A percentile compares a stretch with the other conserved stretches of the same genome.
These are phyloP conservation scores for Scheffersomyces parashehatae DNA, from an alignment of 1,139 yeast species.

Conservation along the genomic window DNA sequence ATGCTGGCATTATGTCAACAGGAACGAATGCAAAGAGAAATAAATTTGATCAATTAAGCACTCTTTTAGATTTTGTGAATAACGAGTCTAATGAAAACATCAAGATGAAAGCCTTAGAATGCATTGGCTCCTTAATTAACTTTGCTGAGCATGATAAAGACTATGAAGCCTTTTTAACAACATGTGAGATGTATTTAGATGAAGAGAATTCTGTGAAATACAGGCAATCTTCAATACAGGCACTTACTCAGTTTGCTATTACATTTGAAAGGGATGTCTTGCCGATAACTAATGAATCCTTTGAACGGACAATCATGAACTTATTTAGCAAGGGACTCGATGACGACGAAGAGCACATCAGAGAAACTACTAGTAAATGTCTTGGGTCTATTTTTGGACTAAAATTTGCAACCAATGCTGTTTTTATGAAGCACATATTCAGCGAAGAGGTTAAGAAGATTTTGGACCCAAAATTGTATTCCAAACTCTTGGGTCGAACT, in stretches of 20 bases:
- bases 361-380: slow-evolving; percentile 37
- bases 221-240: slow-evolving; percentile 49
- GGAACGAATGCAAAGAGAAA: slow-evolving; percentile 6
- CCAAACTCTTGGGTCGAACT: no score
- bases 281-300: not conserved
- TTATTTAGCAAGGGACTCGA: slow-evolving; percentile 30
- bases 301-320: not conserved
- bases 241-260: slow-evolving; percentile 34
- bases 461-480: no score
- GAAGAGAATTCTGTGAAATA: slow-evolving; percentile 48
- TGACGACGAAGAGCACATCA: slow-evolving; percentile 62
- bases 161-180: slow-evolving; percentile 2
- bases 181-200: slow-evolving; percentile 20
- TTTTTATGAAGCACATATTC: slow-evolving; percentile 25
- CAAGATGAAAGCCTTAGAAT: slow-evolving; percentile 9
- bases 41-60: not conserved
- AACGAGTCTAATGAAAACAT: slow-evolving; percentile 6
- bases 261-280: slow-evolving; percentile 2
- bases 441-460: slow-evolving; percentile 1
- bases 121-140: slow-evolving; percentile 8
- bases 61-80: slow-evolving; percentile 31
- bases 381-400: slow-evolving; percentile 24
- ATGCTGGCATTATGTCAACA: slow-evolving; percentile 16
- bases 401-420: slow-evolving; percentile 20
- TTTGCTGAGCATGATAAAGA: not conserved